Evolutionary conservation across 306 rosid species (phyloP), one percentile per base, ranked within the genome.

Genomic region (Begonia peltatifolia): DNA sequence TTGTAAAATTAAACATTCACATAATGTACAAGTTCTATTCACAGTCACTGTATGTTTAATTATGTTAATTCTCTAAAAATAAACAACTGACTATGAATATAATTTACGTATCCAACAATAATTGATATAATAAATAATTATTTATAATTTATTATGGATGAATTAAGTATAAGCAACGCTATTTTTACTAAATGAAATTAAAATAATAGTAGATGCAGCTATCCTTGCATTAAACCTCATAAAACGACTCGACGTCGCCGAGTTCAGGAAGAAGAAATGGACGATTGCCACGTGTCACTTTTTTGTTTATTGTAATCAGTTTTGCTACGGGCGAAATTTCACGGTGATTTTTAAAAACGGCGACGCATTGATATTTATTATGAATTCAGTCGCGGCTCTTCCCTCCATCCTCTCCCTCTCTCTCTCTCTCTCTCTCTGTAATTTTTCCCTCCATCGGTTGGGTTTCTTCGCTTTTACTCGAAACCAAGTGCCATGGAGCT

Each of bases 381-480:
- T 63, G 77, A 69, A 71, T 67, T 30, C 64, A 81, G 71, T 59
- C 68, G 74, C 83, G 67, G 71, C 76, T 57, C 79, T 69, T 62
- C 67, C 62, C 58, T 54, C 56, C 59, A 38, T 59, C 50, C 53
- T 46, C 65, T 52, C 72, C 63, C 64, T 56, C 68, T 22, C 55
- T 23, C 55, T 61, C 67, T 52, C 72, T 66, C 64, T 56, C 68
- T 22, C 55, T 23, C 55, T 61, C 67, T 59, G 38, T 47, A 67
- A 56, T 68, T 72, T 66, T 69, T 56, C 62, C 58, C 50, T 12
- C 13, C 81, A 50, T 57, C 54, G 66, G 63, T 76, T 69, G 79
- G 93, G 77, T 83, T 90, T 67, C 83, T 66, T 69, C 60, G 64
- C 66, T 82, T 85, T 68, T 70, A 68, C 94, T 70, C 62, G 18